phyloP scores from a whole-genome alignment of 805 yeast genomes.

The Saccharomyces jurei region DNA sequence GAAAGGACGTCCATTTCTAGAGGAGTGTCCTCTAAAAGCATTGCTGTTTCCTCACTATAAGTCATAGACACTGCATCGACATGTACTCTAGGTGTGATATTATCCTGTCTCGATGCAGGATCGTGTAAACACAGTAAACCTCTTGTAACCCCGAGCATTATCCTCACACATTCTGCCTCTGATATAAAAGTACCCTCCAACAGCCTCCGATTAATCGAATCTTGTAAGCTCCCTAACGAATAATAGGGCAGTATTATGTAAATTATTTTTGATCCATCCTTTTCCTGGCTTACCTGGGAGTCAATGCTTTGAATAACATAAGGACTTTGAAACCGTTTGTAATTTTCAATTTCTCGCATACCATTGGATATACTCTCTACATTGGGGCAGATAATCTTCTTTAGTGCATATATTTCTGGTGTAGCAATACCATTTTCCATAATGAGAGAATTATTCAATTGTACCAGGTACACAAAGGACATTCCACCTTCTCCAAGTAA shows the following conservation, averaged over 20 bases:
- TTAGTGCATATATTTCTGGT: slow-evolving; percentile 55
- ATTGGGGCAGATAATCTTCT: slow-evolving; percentile 73
- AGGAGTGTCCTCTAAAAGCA: slow-evolving; percentile 12
- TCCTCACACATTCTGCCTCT: slow-evolving; percentile 54
- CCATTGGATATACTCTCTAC: slow-evolving; percentile 66
- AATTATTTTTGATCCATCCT: slow-evolving; percentile 72
- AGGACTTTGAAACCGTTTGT: slow-evolving; percentile 61
- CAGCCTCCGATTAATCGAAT: slow-evolving; percentile 57
- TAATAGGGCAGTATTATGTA: slow-evolving; percentile 76
- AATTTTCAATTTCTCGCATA: slow-evolving; percentile 67
- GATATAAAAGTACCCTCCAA: slow-evolving; percentile 45
- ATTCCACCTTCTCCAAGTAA: slow-evolving; percentile 89
- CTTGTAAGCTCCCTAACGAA: slow-evolving; percentile 69
- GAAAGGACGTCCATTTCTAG: slow-evolving; percentile 10
- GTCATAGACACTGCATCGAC: slow-evolving; percentile 13
- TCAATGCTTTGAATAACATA: slow-evolving; percentile 63
- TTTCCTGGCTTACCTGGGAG: slow-evolving; percentile 61
- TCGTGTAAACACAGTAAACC: slow-evolving; percentile 71
- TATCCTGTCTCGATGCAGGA: slow-evolving; percentile 14
- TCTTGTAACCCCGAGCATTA: slow-evolving; percentile 61
- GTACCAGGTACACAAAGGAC: slow-evolving; percentile 76
- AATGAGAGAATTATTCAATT: slow-evolving; percentile 29
- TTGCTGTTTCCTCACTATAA: slow-evolving; percentile 24
- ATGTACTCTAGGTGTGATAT: slow-evolving; percentile 4
- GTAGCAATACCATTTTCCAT: neutral